phyloP scores from a whole-genome alignment of 768 basidiomycete species.

The Russula emetica region DNA sequence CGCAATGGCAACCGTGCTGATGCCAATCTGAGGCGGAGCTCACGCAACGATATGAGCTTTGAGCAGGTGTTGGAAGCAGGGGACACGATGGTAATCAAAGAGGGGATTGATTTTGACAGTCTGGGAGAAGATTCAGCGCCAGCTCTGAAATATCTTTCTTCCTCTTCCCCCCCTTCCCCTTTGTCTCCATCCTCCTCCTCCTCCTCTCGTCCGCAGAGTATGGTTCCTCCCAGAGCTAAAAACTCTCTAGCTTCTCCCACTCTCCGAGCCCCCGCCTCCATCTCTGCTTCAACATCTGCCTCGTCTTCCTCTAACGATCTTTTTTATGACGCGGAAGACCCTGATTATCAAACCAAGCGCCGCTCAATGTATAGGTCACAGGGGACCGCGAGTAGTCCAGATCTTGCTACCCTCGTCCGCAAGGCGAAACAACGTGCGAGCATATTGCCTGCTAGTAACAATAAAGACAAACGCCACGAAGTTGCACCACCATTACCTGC shows the following conservation, averaged over 20 bases:
- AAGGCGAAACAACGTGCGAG: constrained; percentile 74
- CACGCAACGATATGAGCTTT: constrained; percentile 76
- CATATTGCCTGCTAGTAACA: constrained; percentile 37
- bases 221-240: constrained; percentile 42
- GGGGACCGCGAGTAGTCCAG: constrained; percentile 88
- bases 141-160: constrained; percentile 35
- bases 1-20: constrained; percentile 33
- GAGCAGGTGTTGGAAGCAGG: constrained; percentile 67
- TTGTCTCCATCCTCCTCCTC: constrained; percentile 31
- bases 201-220: constrained; percentile 34
- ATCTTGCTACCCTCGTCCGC: constrained; percentile 79
- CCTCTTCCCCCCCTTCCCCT: constrained; percentile 27
- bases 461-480: constrained; percentile 37
- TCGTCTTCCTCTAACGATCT: constrained; percentile 56
- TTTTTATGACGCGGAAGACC: constrained; percentile 61
- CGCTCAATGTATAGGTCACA: constrained; percentile 83
- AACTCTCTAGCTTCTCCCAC: constrained; percentile 34
- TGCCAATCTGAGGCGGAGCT: constrained; percentile 48
- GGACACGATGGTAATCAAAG: constrained; percentile 64
- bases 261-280: constrained; percentile 31
- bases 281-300: constrained; percentile 39
- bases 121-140: constrained; percentile 53
- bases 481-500: constrained; percentile 45
- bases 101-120: constrained; percentile 64
- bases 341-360: constrained; percentile 66